phyloP scores from a whole-genome alignment of 441 rosid genomes.

The Eruca vesicaria region DNA sequence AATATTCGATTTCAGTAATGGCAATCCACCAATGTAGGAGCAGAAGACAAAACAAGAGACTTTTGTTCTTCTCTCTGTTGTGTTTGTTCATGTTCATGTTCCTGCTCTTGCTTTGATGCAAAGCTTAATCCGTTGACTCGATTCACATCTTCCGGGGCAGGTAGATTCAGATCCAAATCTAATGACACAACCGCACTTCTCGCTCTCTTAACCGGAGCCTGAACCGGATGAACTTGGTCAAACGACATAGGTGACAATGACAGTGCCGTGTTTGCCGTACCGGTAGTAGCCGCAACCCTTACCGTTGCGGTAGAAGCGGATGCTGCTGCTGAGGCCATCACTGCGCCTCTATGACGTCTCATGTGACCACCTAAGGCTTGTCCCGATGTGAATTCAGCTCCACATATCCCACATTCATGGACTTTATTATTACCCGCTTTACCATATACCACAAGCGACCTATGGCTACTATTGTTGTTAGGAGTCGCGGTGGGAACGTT shows the following conservation, averaged over 20 bases:
- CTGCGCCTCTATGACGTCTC: conserved; percentile 76
- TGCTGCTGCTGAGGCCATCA: conserved; percentile 22
- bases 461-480: conserved; percentile 34
- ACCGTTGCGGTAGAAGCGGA: conserved; percentile 16
- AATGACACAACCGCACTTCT: conserved; percentile 54
- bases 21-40: conserved; percentile 87
- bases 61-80: conserved; percentile 36
- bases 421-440: conserved; percentile 45
- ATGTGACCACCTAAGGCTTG: conserved; percentile 97
- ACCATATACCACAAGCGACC: conserved; percentile 29
- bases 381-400: conserved; percentile 83
- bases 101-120: conserved; percentile 56
- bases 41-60: conserved; percentile 57
- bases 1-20: conserved; percentile 58
- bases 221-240: conserved; percentile 34
- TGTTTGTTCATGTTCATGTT: conserved; percentile 35
- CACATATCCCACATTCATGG: conserved; percentile 90
- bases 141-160: conserved; percentile 78
- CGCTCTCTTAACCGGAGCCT: conserved; percentile 39
- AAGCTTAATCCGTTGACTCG: conserved; percentile 46
- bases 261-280: conserved; percentile 38
- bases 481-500: conserved; percentile 47
- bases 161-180: conserved; percentile 95
- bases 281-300: conserved; percentile 8
- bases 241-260: conserved; percentile 48